These are phyloP conservation scores for Neckera pumila DNA, from an alignment of 225 moss, liverwort and hornwort species.

Conservation along the genomic window DNA sequence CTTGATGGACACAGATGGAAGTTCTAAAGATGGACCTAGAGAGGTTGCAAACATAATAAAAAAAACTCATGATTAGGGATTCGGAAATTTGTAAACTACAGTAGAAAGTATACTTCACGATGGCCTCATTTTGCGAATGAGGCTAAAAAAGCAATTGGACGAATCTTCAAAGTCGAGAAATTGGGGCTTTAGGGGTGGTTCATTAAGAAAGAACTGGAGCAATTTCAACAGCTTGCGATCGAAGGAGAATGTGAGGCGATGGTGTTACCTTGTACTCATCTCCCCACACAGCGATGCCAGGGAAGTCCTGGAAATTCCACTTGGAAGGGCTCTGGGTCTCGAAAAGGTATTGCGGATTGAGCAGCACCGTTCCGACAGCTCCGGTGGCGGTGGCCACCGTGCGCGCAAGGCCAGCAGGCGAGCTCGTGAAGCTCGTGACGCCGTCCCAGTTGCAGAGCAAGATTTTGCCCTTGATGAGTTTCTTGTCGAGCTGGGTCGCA, in stretches of 20 bases:
- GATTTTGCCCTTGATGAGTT: conserved; percentile 21
- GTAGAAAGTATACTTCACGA: neutral
- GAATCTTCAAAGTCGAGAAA: neutral
- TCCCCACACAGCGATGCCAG: conserved; percentile 14
- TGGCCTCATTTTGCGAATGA: neutral
- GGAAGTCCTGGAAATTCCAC: conserved; percentile 20
- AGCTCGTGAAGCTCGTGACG: neutral
- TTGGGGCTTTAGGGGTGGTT: no score
- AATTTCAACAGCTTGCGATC: neutral
- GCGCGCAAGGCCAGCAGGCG: neutral
- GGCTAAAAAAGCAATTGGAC: neutral
- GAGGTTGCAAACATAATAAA: neutral
- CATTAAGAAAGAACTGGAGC: neutral
- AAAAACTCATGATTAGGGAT: neutral
- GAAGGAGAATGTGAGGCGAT: neutral
- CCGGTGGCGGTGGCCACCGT: neutral
- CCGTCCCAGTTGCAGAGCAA: conserved; percentile 23
- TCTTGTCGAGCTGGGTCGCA: conserved; percentile 1
- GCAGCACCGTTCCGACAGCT: conserved; percentile 30
- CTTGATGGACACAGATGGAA: neutral
- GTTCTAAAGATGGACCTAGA: neutral
- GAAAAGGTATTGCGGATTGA: neutral
- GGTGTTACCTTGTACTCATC: neutral
- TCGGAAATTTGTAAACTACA: neutral
- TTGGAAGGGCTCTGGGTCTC: neutral